Conservation (phyloP, 2,329 filamentous ascomycete species). For the Neonectria sp. region DNA sequence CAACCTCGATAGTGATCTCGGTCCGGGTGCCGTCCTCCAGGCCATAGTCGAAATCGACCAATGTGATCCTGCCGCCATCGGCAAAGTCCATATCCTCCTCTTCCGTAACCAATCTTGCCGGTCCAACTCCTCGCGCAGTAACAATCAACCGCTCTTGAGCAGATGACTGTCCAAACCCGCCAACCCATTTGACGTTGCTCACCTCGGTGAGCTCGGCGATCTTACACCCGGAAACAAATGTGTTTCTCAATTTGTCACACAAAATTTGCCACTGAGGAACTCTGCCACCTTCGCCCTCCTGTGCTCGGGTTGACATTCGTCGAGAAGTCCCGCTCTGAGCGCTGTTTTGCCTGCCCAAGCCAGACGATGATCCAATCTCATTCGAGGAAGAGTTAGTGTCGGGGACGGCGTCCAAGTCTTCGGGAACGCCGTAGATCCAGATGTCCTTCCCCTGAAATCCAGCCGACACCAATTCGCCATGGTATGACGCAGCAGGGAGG, state of each 20-base stretch:
- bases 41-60: slow-evolving; percentile 82
- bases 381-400: slow-evolving; percentile 53
- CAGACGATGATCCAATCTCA: slow-evolving; percentile 42
- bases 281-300: slow-evolving; percentile 51
- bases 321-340: slow-evolving; percentile 48
- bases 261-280: slow-evolving; percentile 79
- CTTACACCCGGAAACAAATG: slow-evolving; percentile 77
- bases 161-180: slow-evolving; percentile 64
- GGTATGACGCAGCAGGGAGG: slow-evolving; percentile 76
- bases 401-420: slow-evolving; percentile 76
- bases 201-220: slow-evolving; percentile 77
- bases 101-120: slow-evolving; percentile 70
- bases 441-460: slow-evolving; percentile 81
- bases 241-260: slow-evolving; percentile 78
- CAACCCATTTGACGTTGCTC: slow-evolving; percentile 81
- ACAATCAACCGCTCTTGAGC: slow-evolving; percentile 75
- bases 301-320: slow-evolving; percentile 50
- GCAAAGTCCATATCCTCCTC: slow-evolving; percentile 82
- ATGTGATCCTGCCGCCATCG: slow-evolving; percentile 81
- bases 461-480: slow-evolving; percentile 80
- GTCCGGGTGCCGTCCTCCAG: slow-evolving; percentile 67
- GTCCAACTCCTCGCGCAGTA: slow-evolving; percentile 78
- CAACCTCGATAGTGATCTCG: slow-evolving; percentile 81
- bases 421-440: slow-evolving; percentile 85
- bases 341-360: slow-evolving; percentile 51